Evolutionary conservation across 345 rosid species (phyloP).

Genomic region (Sonneratia caseolaris): DNA sequence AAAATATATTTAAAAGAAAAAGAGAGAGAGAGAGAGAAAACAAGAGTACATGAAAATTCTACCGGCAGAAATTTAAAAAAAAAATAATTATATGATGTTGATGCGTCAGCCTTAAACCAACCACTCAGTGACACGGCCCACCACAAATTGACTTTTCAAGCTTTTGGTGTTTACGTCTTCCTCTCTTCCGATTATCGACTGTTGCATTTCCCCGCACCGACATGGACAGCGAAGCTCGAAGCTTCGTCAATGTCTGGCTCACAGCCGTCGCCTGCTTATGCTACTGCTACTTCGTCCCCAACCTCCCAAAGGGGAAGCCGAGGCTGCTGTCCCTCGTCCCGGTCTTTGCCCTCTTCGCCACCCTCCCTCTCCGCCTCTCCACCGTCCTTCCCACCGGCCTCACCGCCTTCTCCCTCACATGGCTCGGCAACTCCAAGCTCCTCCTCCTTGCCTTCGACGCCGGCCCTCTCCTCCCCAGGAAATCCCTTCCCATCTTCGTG

Average conservation of each 20-base stretch:
- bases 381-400: constrained; percentile 5
- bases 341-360: constrained; percentile 17
- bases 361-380: constrained; percentile 18
- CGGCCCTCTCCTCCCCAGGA: constrained; percentile 20
- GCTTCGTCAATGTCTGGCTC: constrained; percentile 17
- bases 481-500: constrained; percentile 18
- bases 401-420: constrained; percentile 22
- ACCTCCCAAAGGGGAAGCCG: constrained; percentile 6
- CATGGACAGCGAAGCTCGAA: background rate
- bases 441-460: constrained; percentile 17
- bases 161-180: no score
- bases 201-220: background rate
- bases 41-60: no score
- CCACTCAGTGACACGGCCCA: no score
- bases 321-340: constrained; percentile 20
- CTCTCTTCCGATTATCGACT: background rate
- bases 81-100: no score
- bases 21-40: no score
- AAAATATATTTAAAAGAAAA: no score
- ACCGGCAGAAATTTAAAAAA: no score
- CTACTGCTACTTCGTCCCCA: constrained; percentile 11
- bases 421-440: constrained; percentile 29
- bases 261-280: constrained; percentile 11
- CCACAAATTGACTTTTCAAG: no score
- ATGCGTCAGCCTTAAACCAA: no score